Evolutionary conservation across 306 rosid species (phyloP).

Genomic region (Astragalus glycyphyllos): DNA sequence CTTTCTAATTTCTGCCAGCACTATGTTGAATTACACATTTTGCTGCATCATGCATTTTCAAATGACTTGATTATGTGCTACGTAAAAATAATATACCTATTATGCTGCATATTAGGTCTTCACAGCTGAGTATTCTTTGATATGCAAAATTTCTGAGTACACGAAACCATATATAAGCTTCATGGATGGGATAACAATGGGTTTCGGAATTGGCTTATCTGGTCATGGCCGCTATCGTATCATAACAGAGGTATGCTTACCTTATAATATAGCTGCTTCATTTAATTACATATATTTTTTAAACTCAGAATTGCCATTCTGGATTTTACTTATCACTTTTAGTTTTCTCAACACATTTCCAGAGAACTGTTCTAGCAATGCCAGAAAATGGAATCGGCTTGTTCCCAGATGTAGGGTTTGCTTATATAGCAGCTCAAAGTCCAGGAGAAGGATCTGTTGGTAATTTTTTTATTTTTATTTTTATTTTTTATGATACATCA

Average conservation of each 20-base stretch:
- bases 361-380: constrained; percentile 98
- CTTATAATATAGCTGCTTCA: constrained; percentile 27
- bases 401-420: constrained; percentile 96
- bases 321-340: constrained; percentile 35
- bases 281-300: constrained; percentile 15
- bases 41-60: constrained; percentile 39
- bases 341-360: constrained; percentile 36
- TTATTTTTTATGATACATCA: constrained; percentile 18
- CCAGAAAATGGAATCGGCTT: constrained; percentile 99
- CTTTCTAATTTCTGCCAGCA: constrained; percentile 33
- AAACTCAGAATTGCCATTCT: constrained; percentile 28
- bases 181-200: constrained; percentile 99
- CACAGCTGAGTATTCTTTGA: constrained; percentile 90
- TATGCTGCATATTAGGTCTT: constrained; percentile 67
- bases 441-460: constrained; percentile 99
- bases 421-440: constrained; percentile 89
- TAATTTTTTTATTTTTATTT: no score
- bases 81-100: constrained; percentile 29
- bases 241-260: constrained; percentile 78
- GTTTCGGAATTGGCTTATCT: constrained; percentile 95
- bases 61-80: constrained; percentile 27
- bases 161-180: constrained; percentile 89
- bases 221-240: constrained; percentile 94
- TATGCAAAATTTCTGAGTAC: constrained; percentile 88
- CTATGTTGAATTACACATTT: not conserved